Percentiles rank a stretch among this genome's conserved stretches.
Evolutionary conservation across 352 stramenopile genomes (phyloP).

Genomic region (Phytophthora fragariaefolia): DNA sequence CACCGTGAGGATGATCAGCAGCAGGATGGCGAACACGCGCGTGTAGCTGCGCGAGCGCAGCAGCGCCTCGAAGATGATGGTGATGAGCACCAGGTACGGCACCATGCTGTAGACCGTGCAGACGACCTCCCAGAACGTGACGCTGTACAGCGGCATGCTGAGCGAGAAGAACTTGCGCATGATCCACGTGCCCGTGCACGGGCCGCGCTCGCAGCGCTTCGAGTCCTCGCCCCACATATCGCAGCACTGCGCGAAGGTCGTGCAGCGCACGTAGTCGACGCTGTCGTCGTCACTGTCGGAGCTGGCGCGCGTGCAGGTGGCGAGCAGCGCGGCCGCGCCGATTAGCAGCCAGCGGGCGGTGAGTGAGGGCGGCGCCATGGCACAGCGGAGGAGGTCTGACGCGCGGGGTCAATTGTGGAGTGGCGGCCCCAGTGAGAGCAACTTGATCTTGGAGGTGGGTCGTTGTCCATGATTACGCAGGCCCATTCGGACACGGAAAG

Average conservation of each 20-base stretch:
- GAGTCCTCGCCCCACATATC: slow-evolving; percentile 47
- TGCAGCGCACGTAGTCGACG: slow-evolving; percentile 36
- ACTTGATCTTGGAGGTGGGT: background rate
- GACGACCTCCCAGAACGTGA: slow-evolving; percentile 54
- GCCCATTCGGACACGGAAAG: slow-evolving; percentile 5
- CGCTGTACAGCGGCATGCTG: slow-evolving; percentile 45
- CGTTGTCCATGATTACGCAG: slow-evolving; percentile 20
- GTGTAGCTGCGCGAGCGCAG: slow-evolving; percentile 45
- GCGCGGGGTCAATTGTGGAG: slow-evolving; percentile 18
- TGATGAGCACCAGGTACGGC: slow-evolving; percentile 50
- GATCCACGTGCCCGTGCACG: slow-evolving; percentile 44
- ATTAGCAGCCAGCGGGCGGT: slow-evolving; percentile 1
- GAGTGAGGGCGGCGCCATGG: slow-evolving; percentile 8
- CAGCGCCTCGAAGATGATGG: slow-evolving; percentile 44
- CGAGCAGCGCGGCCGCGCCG: background rate
- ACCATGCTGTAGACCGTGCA: slow-evolving; percentile 55
- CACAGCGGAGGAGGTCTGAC: background rate
- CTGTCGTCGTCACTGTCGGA: slow-evolving; percentile 32
- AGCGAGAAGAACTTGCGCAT: slow-evolving; percentile 61
- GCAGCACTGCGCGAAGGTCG: slow-evolving; percentile 50
- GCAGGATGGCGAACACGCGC: slow-evolving; percentile 45
- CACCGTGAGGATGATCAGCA: slow-evolving; percentile 46
- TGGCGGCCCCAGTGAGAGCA: slow-evolving; percentile 8
- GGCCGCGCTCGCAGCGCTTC: slow-evolving; percentile 48
- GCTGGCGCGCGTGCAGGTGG: background rate